phyloP scores from a whole-genome alignment of 2,329 filamentous ascomycete species.

The Fusarium sp. region DNA sequence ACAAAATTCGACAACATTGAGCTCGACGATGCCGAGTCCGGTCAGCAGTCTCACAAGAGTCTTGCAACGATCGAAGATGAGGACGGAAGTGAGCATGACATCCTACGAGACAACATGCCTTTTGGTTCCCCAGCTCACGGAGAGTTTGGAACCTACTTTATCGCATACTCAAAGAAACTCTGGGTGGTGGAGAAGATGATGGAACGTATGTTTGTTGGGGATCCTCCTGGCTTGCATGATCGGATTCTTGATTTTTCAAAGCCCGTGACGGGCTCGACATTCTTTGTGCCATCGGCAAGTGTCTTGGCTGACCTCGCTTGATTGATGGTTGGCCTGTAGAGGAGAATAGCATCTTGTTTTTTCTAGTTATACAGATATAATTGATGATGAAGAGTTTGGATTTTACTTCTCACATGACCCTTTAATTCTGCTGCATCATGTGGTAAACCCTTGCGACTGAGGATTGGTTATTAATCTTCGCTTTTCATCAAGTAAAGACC shows the following conservation, averaged over 20 bases:
- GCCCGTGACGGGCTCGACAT: slow-evolving; percentile 60
- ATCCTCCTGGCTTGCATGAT: slow-evolving; percentile 63
- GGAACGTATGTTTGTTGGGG: slow-evolving; percentile 63
- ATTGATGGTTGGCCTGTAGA: background rate
- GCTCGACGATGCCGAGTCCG: slow-evolving; percentile 58
- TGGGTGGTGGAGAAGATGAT: slow-evolving; percentile 68
- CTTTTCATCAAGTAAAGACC: background rate
- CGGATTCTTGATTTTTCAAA: slow-evolving; percentile 62
- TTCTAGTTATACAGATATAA: background rate
- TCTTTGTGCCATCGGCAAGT: slow-evolving; percentile 56
- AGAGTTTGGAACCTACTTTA: slow-evolving; percentile 66
- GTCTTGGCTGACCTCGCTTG: slow-evolving; percentile 22
- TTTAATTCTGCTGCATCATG: too few relatives aligned
- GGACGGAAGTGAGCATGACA: slow-evolving; percentile 58
- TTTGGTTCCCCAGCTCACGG: slow-evolving; percentile 61
- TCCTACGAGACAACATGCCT: slow-evolving; percentile 67
- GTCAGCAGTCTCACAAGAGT: slow-evolving; percentile 62
- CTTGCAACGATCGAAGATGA: slow-evolving; percentile 62
- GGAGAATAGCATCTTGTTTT: too few relatives aligned
- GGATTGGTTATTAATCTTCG: background rate
- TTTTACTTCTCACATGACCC: background rate
- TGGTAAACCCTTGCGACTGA: background rate
- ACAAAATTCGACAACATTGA: slow-evolving; percentile 66
- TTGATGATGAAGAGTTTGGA: background rate
- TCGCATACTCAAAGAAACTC: slow-evolving; percentile 60